Base-by-base conservation (phyloP, 257 asterid species). In the Solanum phureja region DNA sequence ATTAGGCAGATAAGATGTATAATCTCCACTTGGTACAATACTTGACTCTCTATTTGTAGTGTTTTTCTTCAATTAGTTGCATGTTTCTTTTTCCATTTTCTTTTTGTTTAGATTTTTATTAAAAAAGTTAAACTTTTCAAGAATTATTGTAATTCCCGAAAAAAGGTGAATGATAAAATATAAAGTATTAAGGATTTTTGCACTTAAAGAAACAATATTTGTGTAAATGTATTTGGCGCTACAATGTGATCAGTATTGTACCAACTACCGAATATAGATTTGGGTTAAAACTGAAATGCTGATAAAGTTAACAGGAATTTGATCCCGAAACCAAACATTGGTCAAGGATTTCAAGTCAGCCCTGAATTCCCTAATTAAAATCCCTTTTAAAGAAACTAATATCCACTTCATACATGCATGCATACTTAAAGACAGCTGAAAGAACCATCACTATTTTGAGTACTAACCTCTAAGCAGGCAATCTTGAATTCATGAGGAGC, bases 401-500 rank as follows among this genome's bases (percentile, higher is more conserved):
- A 7, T 56, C 82, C 64, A 21, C 56, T 34, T 35, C 60, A 21
- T 7, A 11, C 38, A 76, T 31, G 46, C 42, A 33, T 86, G 42
- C 86, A 64, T 35, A 14, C 62, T 29, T 29, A 38, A 58, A 21
- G 49, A 62, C 38, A 44, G 27, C n/a, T 14, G 86, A 16, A 12
- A 56, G 46, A 52, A 14, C 40, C 60, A 29, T 56, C 87, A 24
- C 23, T 27, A 12, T 11, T 62, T 62, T 58, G 27, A 16, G n/a
- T 81, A 72, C 68, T 86, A 91, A 96, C 99, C 99, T 97, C 99
- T 90, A 97, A 95, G 94, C 99, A 97, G 74, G 99, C 99, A 64
- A 96, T 97, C 92, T 97, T 97, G 95, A 97, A 97, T 87, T 97
- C 99, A 18, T 96, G 99, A 34, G 99, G 99, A 88, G 99, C 99